Conservation (phyloP, 208 protist species). For the Acanthamoeba culbertsoni region DNA sequence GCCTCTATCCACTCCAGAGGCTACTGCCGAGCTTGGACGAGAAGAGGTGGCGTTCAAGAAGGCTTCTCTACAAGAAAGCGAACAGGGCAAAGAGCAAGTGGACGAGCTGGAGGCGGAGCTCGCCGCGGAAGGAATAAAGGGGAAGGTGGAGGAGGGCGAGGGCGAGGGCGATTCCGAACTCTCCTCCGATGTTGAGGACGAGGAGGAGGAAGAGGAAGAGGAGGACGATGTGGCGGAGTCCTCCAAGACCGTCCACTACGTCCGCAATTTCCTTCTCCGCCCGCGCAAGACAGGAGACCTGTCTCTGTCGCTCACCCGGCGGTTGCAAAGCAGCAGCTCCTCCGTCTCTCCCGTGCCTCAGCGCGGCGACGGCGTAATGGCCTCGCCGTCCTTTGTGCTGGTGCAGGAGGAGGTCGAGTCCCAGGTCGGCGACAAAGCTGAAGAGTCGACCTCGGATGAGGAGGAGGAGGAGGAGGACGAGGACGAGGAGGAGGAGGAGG, state of each 20-base stretch:
- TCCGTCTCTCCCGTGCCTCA: neutral
- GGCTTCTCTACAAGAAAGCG: neutral
- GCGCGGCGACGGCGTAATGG: neutral
- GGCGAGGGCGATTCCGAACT: neutral
- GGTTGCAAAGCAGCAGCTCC: neutral
- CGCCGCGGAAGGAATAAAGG: neutral
- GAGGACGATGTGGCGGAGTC: neutral
- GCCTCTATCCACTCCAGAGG: neutral
- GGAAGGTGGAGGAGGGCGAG: neutral
- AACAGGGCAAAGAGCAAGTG: neutral
- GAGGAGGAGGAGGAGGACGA: too few species aligned
- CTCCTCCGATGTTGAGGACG: neutral
- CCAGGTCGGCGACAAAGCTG: too few species aligned
- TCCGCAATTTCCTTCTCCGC: constrained; percentile 32
- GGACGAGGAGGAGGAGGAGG: too few species aligned
- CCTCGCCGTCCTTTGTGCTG: too few species aligned
- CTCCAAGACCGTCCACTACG: neutral
- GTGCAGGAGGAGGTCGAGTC: too few species aligned
- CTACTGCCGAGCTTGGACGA: neutral
- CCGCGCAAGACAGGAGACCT: neutral
- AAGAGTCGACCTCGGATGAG: too few species aligned
- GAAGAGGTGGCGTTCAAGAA: neutral
- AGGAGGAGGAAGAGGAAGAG: neutral
- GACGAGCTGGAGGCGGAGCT: neutral
- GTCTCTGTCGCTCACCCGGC: neutral